Percentiles rank a stretch among this genome's conserved stretches.
phyloP scores from a whole-genome alignment of 2,329 filamentous ascomycete genomes.

The Cercospora brassicicola region DNA sequence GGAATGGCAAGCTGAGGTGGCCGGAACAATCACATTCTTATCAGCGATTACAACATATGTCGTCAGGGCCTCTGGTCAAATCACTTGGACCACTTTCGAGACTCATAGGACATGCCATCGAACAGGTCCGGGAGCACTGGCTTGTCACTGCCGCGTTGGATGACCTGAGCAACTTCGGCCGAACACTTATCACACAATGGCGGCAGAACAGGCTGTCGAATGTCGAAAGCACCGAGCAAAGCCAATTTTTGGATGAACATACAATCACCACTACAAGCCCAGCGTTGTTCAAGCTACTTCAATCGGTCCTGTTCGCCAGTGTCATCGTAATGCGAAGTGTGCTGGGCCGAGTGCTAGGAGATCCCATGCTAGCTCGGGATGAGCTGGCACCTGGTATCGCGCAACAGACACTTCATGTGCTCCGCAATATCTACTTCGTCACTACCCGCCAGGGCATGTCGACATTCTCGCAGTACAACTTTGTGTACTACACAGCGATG shows the following conservation, averaged over 20 bases:
- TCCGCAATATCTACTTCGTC: slow-evolving; percentile 80
- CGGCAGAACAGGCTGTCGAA: slow-evolving; percentile 70
- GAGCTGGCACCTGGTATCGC: slow-evolving; percentile 65
- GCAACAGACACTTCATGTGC: slow-evolving; percentile 67
- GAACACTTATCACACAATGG: slow-evolving; percentile 70
- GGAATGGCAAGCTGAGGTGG: slow-evolving; percentile 64
- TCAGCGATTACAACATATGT: slow-evolving; percentile 58
- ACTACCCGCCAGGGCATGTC: slow-evolving; percentile 71
- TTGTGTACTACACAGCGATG: slow-evolving; percentile 77
- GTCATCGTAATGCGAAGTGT: slow-evolving; percentile 74
- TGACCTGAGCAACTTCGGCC: slow-evolving; percentile 65
- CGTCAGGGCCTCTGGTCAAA: slow-evolving; percentile 61
- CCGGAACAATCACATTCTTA: slow-evolving; percentile 59
- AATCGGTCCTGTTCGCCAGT: slow-evolving; percentile 71
- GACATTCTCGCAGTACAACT: slow-evolving; percentile 79
- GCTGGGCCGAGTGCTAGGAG: slow-evolving; percentile 64
- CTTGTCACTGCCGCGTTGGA: slow-evolving; percentile 59
- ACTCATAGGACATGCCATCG: slow-evolving; percentile 64
- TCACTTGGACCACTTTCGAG: slow-evolving; percentile 68
- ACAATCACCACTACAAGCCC: slow-evolving; percentile 66
- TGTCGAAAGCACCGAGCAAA: slow-evolving; percentile 68
- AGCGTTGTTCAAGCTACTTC: slow-evolving; percentile 71
- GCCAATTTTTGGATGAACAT: slow-evolving; percentile 62
- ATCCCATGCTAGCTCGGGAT: slow-evolving; percentile 56
- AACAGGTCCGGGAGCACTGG: slow-evolving; percentile 55